A percentile compares a stretch with the other conserved stretches of the same genome.
Evolutionary conservation across 768 basidiomycete genomes (phyloP).

Genomic region (Xerocomellus chrysenteron): DNA sequence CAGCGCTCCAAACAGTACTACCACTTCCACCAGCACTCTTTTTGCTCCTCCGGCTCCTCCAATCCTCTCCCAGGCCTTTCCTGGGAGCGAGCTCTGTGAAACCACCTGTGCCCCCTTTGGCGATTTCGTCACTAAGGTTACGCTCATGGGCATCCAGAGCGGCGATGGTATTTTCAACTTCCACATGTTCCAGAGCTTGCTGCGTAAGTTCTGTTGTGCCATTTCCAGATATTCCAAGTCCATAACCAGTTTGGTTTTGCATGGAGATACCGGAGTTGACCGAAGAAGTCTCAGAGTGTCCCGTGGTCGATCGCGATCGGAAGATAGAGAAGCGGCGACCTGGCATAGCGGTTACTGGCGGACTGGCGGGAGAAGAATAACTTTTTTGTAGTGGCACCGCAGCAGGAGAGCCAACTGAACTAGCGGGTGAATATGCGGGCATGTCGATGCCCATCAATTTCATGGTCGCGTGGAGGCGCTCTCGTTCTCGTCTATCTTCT

Average conservation of each 20-base stretch:
- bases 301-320: slow-evolving; percentile 46
- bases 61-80: slow-evolving; percentile 44
- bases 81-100: slow-evolving; percentile 74
- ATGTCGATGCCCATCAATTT: slow-evolving; percentile 89
- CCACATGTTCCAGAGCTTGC: slow-evolving; percentile 74
- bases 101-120: slow-evolving; percentile 68
- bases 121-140: slow-evolving; percentile 67
- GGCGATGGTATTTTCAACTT: slow-evolving; percentile 73
- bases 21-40: slow-evolving; percentile 61
- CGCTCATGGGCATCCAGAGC: slow-evolving; percentile 81
- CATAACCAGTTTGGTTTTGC: slow-evolving; percentile 34
- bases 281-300: slow-evolving; percentile 48
- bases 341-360: slow-evolving; percentile 28
- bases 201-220: slow-evolving; percentile 55
- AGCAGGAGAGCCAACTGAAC: slow-evolving; percentile 23
- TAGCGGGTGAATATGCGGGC: slow-evolving; percentile 46
- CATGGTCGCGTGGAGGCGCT: slow-evolving; percentile 87
- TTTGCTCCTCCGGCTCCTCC: slow-evolving; percentile 52
- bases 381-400: slow-evolving; percentile 41
- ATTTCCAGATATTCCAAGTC: slow-evolving; percentile 27
- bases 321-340: slow-evolving; percentile 71
- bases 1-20: slow-evolving; percentile 87
- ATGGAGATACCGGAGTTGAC: slow-evolving; percentile 43
- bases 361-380: slow-evolving; percentile 37
- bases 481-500: slow-evolving; percentile 84